Evolutionary conservation across 306 rosid species (phyloP), one percentile per base, ranked within the genome.

Genomic region (Cicer yamashitae): DNA sequence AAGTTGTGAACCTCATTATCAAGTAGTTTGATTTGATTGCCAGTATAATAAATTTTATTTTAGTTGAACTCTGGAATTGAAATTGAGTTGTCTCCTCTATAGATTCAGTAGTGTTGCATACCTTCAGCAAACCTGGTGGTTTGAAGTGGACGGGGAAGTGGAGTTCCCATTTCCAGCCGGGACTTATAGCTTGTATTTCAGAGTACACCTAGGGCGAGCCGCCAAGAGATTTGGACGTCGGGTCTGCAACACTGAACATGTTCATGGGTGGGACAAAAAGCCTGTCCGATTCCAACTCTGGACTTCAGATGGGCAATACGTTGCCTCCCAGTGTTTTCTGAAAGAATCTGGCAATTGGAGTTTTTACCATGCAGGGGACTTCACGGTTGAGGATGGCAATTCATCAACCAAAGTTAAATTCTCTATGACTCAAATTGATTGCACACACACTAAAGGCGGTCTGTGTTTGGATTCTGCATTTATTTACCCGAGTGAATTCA

Each of bases 111-210:
- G 77, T 6, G 89, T 90, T 43, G 98, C 98, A 7, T 96, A 88
- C 82, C 97, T 96, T 75, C 97, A 90, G 80, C 99, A 96, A 67
- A 87, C 86, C 53, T 96, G 99, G 99, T 96, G 99, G 99, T 90
- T 96, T 82, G 92, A 96, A 79, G 99, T 92, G 43, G 92, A 85
- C 7, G 98, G 98, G 39, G 96, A 92, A 81, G 86, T 92, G 0
- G 99, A 96, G 44, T 96, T 92, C 78, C 98, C 99, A 53, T 87
- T 96, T 68, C 98, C 99, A 9, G 83, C 89, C 0, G 99, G 99
- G 47, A 90, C 83, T 34, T 96, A 96, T 75, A 85, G 98, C 87
- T 22, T 96, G 45, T 88, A 71, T 84, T 96, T 89, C 87, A 84
- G 93, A 85, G 61, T 92, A 82, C 92, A 86, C 43, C 82, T 96